Conservation (phyloP, 257 asterid species). For the Jasminum sambac region DNA sequence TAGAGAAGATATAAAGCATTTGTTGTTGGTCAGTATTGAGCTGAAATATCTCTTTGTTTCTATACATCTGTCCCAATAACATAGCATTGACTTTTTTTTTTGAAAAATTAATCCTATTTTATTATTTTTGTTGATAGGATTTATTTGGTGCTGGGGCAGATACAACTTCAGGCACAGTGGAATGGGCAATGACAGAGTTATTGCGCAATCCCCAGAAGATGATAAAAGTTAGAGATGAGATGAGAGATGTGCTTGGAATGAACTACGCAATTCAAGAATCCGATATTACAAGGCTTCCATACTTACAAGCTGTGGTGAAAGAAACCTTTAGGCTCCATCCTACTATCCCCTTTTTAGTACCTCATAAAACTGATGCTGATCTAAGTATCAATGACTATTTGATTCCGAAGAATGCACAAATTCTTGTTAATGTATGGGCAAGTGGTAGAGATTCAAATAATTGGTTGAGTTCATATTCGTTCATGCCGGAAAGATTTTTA, state of each 20-base stretch:
- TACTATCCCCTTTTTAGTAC: no score
- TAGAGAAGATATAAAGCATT: slow-evolving; percentile 28
- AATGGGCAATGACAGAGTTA: slow-evolving; percentile 46
- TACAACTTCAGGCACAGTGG: no score
- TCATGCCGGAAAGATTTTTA: slow-evolving; percentile 43
- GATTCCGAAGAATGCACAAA: no score
- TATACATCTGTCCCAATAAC: no score
- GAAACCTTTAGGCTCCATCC: no score
- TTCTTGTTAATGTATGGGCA: no score
- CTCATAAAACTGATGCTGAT: no score
- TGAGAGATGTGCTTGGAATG: slow-evolving; percentile 6
- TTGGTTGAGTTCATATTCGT: slow-evolving; percentile 32
- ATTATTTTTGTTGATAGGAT: slow-evolving; percentile 10
- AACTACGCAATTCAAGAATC: slow-evolving; percentile 23
- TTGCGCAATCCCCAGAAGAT: slow-evolving; percentile 28
- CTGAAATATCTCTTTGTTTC: background rate
- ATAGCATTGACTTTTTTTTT: no score
- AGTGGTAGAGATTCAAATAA: slow-evolving; percentile 32
- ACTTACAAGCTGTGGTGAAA: no score
- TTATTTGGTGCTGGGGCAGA: slow-evolving; percentile 31
- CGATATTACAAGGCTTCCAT: no score
- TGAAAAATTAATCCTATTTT: background rate
- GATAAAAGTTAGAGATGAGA: slow-evolving; percentile 16
- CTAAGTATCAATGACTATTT: no score
- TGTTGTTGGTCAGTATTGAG: slow-evolving; percentile 28